These are phyloP conservation scores for Aspergillus novoparasiticus DNA, from an alignment of 2,329 filamentous ascomycete species.

Conservation along the genomic window DNA sequence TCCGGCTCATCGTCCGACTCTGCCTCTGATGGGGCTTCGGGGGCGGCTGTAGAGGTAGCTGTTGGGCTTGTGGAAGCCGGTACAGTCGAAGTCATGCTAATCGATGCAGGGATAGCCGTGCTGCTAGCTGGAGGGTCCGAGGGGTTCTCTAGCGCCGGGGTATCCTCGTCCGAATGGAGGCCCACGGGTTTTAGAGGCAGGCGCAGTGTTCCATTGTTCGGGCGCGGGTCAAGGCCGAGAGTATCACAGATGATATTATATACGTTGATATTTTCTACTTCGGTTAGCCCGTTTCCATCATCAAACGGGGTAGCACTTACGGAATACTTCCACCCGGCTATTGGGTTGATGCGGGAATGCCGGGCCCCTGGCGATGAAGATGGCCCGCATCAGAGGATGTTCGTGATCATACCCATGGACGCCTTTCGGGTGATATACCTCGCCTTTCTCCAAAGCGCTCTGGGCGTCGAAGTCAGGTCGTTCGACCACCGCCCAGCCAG, in stretches of 20 bases:
- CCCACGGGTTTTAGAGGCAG: constrained; percentile 50
- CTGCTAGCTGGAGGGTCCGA: constrained; percentile 34
- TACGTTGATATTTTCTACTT: constrained; percentile 83
- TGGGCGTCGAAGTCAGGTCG: constrained; percentile 76
- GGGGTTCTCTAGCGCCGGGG: constrained; percentile 34
- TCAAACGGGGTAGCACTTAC: constrained; percentile 56
- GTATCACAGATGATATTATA: constrained; percentile 96
- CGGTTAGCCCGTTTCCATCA: constrained; percentile 16
- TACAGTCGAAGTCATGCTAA: neutral
- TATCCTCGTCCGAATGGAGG: constrained; percentile 45
- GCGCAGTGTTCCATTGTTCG: constrained; percentile 83
- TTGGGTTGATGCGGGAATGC: constrained; percentile 86
- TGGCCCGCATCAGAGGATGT: constrained; percentile 92
- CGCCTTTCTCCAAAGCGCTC: constrained; percentile 63
- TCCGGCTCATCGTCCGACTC: constrained; percentile 18
- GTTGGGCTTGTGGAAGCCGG: constrained; percentile 2
- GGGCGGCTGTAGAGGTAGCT: neutral
- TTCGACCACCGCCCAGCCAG: constrained; percentile 89
- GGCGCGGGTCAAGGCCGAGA: constrained; percentile 68
- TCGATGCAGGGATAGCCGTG: neutral
- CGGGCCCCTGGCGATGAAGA: constrained; percentile 89
- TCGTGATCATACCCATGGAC: constrained; percentile 95
- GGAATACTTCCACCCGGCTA: constrained; percentile 77
- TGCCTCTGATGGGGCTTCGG: constrained; percentile 6
- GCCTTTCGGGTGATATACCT: constrained; percentile 76